Percentiles rank a stretch among this genome's conserved stretches.
These are phyloP conservation scores for Sphaerulina musiva DNA, from an alignment of 2,329 filamentous ascomycete genomes.

Conservation along the genomic window DNA sequence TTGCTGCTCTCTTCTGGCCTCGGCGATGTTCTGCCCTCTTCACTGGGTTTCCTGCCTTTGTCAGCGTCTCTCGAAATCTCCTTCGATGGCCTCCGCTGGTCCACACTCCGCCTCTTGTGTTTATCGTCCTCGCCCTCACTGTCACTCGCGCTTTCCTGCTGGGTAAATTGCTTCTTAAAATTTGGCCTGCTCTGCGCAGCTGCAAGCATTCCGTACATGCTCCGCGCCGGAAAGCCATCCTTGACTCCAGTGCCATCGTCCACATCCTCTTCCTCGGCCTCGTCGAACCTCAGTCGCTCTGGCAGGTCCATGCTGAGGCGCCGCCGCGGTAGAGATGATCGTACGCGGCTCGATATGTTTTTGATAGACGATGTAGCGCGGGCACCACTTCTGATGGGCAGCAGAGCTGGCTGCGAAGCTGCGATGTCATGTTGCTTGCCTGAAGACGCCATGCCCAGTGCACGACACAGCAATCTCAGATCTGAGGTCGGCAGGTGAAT, in stretches of 20 bases:
- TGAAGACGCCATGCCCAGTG: conserved; percentile 8
- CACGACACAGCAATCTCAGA: neutral
- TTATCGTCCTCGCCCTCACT: conserved; percentile 32
- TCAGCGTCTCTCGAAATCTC: conserved; percentile 2
- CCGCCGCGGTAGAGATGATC: conserved; percentile 1
- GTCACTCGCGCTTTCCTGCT: conserved; percentile 76
- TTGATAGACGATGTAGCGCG: neutral
- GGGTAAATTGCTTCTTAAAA: conserved; percentile 51
- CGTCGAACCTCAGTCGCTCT: conserved; percentile 16
- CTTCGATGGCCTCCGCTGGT: conserved; percentile 8
- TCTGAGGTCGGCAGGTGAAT: neutral
- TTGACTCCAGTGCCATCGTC: conserved; percentile 24
- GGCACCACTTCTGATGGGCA: conserved; percentile 5
- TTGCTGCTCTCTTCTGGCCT: conserved; percentile 6
- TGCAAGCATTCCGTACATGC: conserved; percentile 86
- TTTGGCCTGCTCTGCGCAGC: conserved; percentile 77
- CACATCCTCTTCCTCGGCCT: conserved; percentile 17
- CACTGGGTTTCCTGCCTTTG: conserved; percentile 1
- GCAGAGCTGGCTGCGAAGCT: conserved; percentile 7
- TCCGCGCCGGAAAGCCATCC: conserved; percentile 73
- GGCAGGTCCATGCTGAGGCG: conserved; percentile 17
- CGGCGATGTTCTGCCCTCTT: conserved; percentile 2
- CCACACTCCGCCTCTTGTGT: conserved; percentile 7
- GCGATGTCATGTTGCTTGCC: conserved; percentile 9
- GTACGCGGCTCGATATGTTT: conserved; percentile 3